These are phyloP conservation scores for Arbutus unedo DNA, from an alignment of 148 eudicot genomes.

Conservation along the genomic window DNA sequence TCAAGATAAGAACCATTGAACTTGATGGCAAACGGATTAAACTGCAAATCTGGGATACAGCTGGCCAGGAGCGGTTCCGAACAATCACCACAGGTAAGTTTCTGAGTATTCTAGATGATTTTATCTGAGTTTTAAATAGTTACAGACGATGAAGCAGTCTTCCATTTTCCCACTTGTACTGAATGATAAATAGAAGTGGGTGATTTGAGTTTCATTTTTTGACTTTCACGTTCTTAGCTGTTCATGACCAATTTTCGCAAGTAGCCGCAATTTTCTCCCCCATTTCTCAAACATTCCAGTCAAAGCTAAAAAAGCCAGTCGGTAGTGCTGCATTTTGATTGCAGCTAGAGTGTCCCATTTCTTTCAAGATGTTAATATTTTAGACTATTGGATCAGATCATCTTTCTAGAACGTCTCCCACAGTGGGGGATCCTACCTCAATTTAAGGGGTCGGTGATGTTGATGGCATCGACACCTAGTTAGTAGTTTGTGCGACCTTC, in stretches of 20 bases:
- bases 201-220: neutral
- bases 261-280: neutral
- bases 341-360: neutral
- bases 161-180: neutral
- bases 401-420: neutral
- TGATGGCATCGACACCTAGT: neutral
- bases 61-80: constrained; percentile 86
- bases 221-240: neutral
- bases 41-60: constrained; percentile 92
- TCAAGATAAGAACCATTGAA: constrained; percentile 84
- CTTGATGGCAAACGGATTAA: constrained; percentile 84
- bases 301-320: neutral
- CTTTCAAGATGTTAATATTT: neutral
- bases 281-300: neutral
- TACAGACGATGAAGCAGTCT: neutral
- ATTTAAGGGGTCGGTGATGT: neutral
- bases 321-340: neutral
- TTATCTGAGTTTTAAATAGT: neutral
- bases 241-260: neutral
- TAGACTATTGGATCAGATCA: neutral
- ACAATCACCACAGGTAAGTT: constrained; percentile 75
- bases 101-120: neutral
- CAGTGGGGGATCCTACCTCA: neutral
- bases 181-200: neutral
- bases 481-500: neutral